Base-by-base conservation (phyloP, 371 early-diverging fungal genomes). In the Mucor mucedo region DNA sequence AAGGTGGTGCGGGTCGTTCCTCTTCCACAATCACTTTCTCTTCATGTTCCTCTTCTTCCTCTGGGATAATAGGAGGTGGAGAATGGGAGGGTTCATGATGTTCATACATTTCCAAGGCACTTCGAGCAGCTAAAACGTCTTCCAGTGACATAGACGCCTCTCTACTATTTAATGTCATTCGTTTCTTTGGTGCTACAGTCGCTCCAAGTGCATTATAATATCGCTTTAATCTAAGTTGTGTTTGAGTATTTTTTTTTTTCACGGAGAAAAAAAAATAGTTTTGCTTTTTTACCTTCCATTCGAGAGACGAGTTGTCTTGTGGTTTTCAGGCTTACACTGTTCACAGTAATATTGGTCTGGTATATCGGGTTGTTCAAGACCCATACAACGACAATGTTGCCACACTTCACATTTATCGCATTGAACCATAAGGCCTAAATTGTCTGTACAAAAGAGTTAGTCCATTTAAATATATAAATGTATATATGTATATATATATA, bases 261-360 rank as follows among this genome's bases (percentile, higher is more conserved):
- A 21, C 9, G 39, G 7, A 32, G 40, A 39, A 27, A 50, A 28
- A 11, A 50, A 28, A 27, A 50, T 47, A 55, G 45, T 41, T n/a
- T 55, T 44, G 7, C 42, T 63, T 60, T 7, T 9, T 13, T 47
- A 73, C 74, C 71, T 73, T 65, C 74, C 74, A 60, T 62, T 70
- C 8, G 59, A 6, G 8, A 55, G 50, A 28, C 65, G 47, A 38
- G 40, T 58, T 4, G 29, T 47, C 30, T 66, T 55, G 56, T 70
- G 68, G 30, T 66, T 64, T 50, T 65, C 70, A 49, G 68, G 75
- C 58, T 81, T 83, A 73, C 95, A 93, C 38, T 83, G 77, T 59
- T 94, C 95, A 72, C 95, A 94, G 68, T 86, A 94, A 78, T 94
- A 94, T 59, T 90, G 83, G 63, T 93, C 90, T 16, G 95, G 94